Evolutionary conservation across 495 filamentous ascomycete genomes (phyloP).

Genomic region (Aspergillus cavernicola): DNA sequence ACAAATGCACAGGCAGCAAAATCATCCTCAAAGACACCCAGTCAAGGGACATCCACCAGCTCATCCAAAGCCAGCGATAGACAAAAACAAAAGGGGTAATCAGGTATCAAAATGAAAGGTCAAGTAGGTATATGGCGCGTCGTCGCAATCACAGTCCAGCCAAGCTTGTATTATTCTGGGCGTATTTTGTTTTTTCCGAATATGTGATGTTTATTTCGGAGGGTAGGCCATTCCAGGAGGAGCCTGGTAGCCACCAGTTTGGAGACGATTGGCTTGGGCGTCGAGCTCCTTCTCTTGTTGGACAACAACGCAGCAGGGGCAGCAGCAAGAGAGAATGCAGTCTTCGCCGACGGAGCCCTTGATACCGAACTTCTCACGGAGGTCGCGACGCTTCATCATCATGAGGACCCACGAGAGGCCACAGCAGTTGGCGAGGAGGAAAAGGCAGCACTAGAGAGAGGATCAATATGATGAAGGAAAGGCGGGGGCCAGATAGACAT

Average conservation of each 20-base stretch:
- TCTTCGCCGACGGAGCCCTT: constrained; percentile 50
- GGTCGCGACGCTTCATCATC: constrained; percentile 52
- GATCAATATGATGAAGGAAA: background rate
- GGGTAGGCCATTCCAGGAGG: constrained; percentile 14
- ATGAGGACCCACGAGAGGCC: constrained; percentile 37
- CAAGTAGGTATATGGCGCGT: no score
- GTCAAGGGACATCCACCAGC: no score
- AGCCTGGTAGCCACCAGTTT: constrained; percentile 19
- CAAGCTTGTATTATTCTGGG: no score
- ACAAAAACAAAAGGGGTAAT: no score
- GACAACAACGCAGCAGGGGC: constrained; percentile 48
- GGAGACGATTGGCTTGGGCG: constrained; percentile 7
- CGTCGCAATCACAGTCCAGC: no score
- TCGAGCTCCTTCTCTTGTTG: constrained; percentile 54
- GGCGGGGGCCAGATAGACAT: constrained; percentile 10
- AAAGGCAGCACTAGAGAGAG: constrained; percentile 20
- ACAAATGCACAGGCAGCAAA: no score
- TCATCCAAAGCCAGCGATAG: no score
- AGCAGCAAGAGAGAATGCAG: constrained; percentile 48
- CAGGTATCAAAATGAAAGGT: no score
- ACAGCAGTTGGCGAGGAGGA: constrained; percentile 27
- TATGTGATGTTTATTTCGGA: no score
- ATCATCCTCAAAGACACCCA: no score
- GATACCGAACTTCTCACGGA: constrained; percentile 51
- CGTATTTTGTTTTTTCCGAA: no score